Base-by-base conservation (phyloP, 306 rosid species). In the Dalbergia cochinchinensis region DNA sequence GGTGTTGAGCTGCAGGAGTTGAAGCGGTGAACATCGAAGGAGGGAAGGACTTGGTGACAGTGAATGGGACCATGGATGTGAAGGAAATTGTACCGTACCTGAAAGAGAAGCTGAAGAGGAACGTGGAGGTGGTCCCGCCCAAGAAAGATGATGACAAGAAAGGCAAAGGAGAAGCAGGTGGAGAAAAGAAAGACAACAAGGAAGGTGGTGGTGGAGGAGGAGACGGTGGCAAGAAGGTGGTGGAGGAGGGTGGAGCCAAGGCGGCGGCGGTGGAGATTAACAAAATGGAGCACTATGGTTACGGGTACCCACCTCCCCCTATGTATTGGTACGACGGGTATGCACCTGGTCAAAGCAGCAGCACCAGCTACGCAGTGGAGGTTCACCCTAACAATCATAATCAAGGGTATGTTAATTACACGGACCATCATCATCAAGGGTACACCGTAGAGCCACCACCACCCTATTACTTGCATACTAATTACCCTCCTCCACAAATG, bases 201-300 rank as follows among this genome's bases (percentile, higher is more conserved):
- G 22, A 74, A 22, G 41, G 89, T 65, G 31, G 94, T 78, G 26
- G 82, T 0, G 79, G 55, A 0, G 54, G 54, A 48, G 87, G 44
- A 4, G 88, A 48, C 1, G 87, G 37, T 11, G 88, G 65, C 7
- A 50, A 50, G 34, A 74, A 22, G 50, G 88, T 61, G 31, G 94
- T 79, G 26, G 82, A 7, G 1, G 35, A 71, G 14, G 48, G 89
- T 68, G 22, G 94, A 74, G 20, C 79, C 0, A 63, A 69, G 12
- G 71, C 58, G 37, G 67, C 77, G n/a, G 33, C 78, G 6, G 37
- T 78, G 6, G 95, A 81, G 53, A 84, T 85, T 48, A 91, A 45
- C 83, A 94, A 89, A 83, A 80, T 86, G 94, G 94, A 88, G 80
- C 84, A 87, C 59, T n/a, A 18, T 8, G 98, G 98, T 0, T 78